Base-by-base conservation (phyloP, 768 basidiomycete genomes). In the Tricholoma terreum region DNA sequence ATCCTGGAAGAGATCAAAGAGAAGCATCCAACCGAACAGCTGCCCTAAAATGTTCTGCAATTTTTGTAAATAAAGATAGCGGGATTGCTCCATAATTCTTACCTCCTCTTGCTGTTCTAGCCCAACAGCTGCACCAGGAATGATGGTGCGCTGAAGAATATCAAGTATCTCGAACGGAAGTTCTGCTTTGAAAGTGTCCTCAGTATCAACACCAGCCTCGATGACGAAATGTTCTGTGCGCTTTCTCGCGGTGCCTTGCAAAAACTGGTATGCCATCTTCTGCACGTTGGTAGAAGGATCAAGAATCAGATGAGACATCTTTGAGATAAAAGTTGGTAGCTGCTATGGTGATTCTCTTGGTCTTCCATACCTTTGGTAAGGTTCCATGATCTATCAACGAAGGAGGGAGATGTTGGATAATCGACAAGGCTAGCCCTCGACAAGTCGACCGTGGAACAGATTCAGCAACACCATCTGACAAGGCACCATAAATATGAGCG, bases 11-110 rank as follows among this genome's bases (percentile, higher is more conserved):
- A 89, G 75, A 65, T 94, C 92, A 59, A 97, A 87, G 1, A 87
- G 68, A n/a, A 92, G 73, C 87, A 95, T 90, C 94, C 94, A 97
- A 2, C 81, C 83, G 8, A 97, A 79, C n/a, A 97, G 73, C 60
- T 84, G 82, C 3, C 87, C 85, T 59, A 90, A 84, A 1, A 81
- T 66, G 50, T 75, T 77, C 78, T 79, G 46, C 70, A 61, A 34
- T 78, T 77, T 1, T 62, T 56, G 8, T 70, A 70, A 22, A 75
- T 71, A 0, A 73, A 66, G 8, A 73, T 64, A 49, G n/a, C 4
- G 19, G 17, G 14, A 49, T 3, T 46, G 7, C 8, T 7, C 46
- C 8, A 10, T 17, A 17, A 0, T 21, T 15, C 30, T 49, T 49
- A 49, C 46, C 46, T 49, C 27, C 17, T 27, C 46, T 31, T 31